These are phyloP conservation scores for Candida albicans DNA, from an alignment of 1,139 yeast species.

Conservation along the genomic window DNA sequence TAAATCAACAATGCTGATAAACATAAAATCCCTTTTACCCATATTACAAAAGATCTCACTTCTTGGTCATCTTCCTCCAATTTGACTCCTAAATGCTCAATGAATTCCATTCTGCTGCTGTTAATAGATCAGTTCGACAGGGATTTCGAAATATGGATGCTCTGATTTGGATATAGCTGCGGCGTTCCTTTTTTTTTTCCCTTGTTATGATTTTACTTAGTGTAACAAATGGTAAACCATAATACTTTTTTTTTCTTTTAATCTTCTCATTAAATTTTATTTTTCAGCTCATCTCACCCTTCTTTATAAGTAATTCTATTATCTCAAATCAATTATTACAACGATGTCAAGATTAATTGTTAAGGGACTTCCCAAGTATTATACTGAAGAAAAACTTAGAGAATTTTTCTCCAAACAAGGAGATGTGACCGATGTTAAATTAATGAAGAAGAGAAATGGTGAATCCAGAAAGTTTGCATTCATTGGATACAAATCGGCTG, in stretches of 20 bases:
- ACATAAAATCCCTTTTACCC: slow-evolving; percentile 21
- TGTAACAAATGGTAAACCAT: too few relatives aligned
- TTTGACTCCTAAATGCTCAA: slow-evolving; percentile 23
- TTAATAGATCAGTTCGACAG: background rate
- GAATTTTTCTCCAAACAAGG: slow-evolving; percentile 66
- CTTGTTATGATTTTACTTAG: background rate
- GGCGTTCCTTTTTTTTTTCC: slow-evolving; percentile 3
- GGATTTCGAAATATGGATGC: background rate
- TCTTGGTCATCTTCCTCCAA: slow-evolving; percentile 17
- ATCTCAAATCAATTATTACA: slow-evolving; percentile 1
- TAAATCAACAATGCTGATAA: slow-evolving; percentile 17
- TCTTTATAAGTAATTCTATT: background rate
- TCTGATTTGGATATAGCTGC: slow-evolving; percentile 3
- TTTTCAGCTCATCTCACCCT: slow-evolving; percentile 4
- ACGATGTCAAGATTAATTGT: slow-evolving; percentile 89
- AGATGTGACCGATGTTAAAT: slow-evolving; percentile 81
- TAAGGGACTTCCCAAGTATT: slow-evolving; percentile 85
- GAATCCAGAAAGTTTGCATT: slow-evolving; percentile 92
- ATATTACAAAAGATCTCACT: slow-evolving; percentile 10
- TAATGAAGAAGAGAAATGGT: slow-evolving; percentile 78
- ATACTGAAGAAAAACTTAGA: slow-evolving; percentile 71
- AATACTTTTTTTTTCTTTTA: background rate
- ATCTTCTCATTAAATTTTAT: background rate
- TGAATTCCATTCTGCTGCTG: slow-evolving; percentile 18
- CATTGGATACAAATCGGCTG: slow-evolving; percentile 71